Evolutionary conservation across 352 stramenopile genomes (phyloP).

Genomic region (Phytophthora megakarya): DNA sequence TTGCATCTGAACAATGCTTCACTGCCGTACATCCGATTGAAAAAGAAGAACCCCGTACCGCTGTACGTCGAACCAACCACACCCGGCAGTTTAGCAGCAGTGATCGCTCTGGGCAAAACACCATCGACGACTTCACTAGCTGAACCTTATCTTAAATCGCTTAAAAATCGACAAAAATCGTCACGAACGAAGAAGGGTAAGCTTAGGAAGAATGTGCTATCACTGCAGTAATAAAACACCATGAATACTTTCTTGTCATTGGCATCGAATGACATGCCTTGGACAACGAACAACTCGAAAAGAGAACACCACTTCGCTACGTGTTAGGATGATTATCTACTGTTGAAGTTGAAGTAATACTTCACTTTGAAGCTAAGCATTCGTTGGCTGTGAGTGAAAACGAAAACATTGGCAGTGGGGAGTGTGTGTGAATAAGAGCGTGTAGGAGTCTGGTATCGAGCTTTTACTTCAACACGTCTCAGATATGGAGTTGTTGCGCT

Average conservation of each 20-base stretch:
- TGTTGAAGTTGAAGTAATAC: constrained; percentile 26
- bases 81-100: constrained; percentile 13
- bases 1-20: constrained; percentile 61
- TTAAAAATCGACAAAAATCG: constrained; percentile 61
- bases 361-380: constrained; percentile 28
- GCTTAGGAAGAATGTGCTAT: constrained; percentile 1
- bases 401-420: constrained; percentile 17
- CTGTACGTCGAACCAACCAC: constrained; percentile 30
- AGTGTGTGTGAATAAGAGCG: constrained; percentile 17
- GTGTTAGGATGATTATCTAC: constrained; percentile 26
- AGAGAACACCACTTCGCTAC: constrained; percentile 11
- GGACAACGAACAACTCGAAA: neutral
- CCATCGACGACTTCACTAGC: constrained; percentile 26
- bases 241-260: neutral
- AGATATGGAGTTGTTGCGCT: constrained; percentile 74
- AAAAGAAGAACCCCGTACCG: constrained; percentile 54
- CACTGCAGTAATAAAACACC: constrained; percentile 13
- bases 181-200: constrained; percentile 8
- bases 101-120: constrained; percentile 8
- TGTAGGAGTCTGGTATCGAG: constrained; percentile 5
- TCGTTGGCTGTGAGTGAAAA: constrained; percentile 21
- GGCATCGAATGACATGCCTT: no score
- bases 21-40: constrained; percentile 72
- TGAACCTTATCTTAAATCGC: constrained; percentile 74
- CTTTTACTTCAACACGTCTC: constrained; percentile 31